Percentiles rank a stretch among this genome's conserved stretches.
Evolutionary conservation across 2,329 filamentous ascomycete species (phyloP).

Genomic region (Epicoccum nigrum): DNA sequence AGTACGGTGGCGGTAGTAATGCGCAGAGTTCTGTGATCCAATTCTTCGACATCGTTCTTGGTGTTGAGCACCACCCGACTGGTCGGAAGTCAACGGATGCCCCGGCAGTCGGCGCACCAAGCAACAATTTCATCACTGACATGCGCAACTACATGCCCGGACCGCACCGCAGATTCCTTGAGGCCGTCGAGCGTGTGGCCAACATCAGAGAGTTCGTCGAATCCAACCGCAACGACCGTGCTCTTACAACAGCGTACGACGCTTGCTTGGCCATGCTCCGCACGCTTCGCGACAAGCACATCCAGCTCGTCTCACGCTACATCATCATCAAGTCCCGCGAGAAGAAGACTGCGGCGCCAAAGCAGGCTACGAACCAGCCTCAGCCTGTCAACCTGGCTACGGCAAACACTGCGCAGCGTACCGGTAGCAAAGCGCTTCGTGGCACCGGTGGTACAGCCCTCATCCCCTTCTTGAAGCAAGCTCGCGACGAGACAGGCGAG

Average conservation of each 20-base stretch:
- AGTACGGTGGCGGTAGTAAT: conserved; percentile 93
- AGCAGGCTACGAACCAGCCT: conserved; percentile 48
- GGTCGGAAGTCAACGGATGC: conserved; percentile 65
- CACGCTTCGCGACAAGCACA: conserved; percentile 87
- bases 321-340: conserved; percentile 88
- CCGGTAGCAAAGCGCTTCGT: conserved; percentile 65
- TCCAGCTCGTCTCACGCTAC: conserved; percentile 94
- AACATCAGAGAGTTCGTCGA: conserved; percentile 89
- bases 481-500: conserved; percentile 92
- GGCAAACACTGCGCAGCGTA: conserved; percentile 54
- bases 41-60: conserved; percentile 92
- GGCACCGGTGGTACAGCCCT: conserved; percentile 93
- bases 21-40: conserved; percentile 96
- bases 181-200: conserved; percentile 76
- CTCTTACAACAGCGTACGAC: conserved; percentile 82
- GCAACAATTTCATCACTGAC: conserved; percentile 91
- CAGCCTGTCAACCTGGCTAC: conserved; percentile 65
- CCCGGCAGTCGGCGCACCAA: conserved; percentile 53
- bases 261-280: conserved; percentile 83
- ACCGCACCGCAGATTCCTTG: conserved; percentile 84
- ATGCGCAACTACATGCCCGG: conserved; percentile 99
- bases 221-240: conserved; percentile 63
- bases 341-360: conserved; percentile 66
- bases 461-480: conserved; percentile 96
- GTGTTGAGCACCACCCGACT: conserved; percentile 88